Evolutionary conservation across 306 rosid genomes (phyloP), one percentile per base, ranked within the genome.

Genomic region (Casuarina glauca): DNA sequence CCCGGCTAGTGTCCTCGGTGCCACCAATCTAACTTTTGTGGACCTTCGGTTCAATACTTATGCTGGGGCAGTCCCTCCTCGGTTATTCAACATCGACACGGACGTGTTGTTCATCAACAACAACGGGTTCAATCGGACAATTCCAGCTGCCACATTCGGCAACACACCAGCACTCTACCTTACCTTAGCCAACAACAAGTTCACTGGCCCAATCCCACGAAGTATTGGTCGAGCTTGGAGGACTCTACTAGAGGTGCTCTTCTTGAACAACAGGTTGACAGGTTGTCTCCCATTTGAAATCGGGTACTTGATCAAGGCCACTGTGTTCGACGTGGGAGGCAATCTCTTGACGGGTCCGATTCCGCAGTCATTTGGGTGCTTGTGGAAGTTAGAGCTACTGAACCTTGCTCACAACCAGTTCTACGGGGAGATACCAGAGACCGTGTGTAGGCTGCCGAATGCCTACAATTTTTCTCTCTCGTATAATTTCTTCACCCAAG

Each of bases 271-370:
- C 79, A 55, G 55, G 39, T 78, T 84, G 53, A 46, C 84, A 1
- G 87, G 87, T 17, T 80, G 87, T 74, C 61, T 84, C 10, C 87
- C 84, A 3, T 84, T 41, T n/a, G 84, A 84, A 53, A 80, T 84
- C 32, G 87, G 87, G 0, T 84, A 72, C 52, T 70, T 84, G 70
- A 43, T n/a, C 44, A 32, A 49, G 13, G 55, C 79, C 10, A 80
- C 87, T 1, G 82, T 84, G 4, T 80, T 84, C 52, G 87, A 84
- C 81, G 84, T 58, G 7, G 73, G 80, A 3, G 38, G 64, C 2
- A 84, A 84, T 48, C 5, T 57, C 35, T 62, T 84, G 49, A 71
- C 84, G 1, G 87, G 87, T 2, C 84, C 87, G 5, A 84, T 84
- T 1, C 87, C 87, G 1, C 84, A 84, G 53, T 84, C 87, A 0